Base-by-base conservation (phyloP, 164 flowering plant species). In the Litsea cubeba region DNA sequence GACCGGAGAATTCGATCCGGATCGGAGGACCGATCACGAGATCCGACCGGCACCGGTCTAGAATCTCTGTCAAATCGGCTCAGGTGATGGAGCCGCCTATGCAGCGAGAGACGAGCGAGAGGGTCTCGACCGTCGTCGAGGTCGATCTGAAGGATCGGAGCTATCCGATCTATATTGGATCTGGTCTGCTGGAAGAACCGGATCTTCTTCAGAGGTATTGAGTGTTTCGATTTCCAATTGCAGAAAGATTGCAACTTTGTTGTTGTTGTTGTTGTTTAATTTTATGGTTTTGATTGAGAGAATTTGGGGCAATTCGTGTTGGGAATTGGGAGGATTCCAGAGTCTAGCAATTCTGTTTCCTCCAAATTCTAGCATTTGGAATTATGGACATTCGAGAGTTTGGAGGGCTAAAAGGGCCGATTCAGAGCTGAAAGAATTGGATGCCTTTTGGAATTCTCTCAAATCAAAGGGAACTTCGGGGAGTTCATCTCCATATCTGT, bases 81-180 rank as follows among this genome's bases (percentile, higher is more conserved):
- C 88, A 76, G 79, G 81, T 86, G 69, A 87, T 88, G 91, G 88
- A 87, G 62, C 83, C 78, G 57, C 71, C 86, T 23, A 75, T 76
- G 50, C 67, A 72, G 58, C 74, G 80, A 72, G 17, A 5, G 24
- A 12, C 83, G 51, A 70, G 60, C 25, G 67, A 88, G 40, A 77
- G 60, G 63, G 84, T 74, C 68, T 86, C 93, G 15, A 86, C 91
- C 2, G 77, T 85, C 71, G 99, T 96, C 20, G 93, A 96, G 32
- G 99, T 96, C 18, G 90, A 96, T 86, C 83, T 96, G 86, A 97
- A 97, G 11, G 72, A 82, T 54, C 87, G 99, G 71, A 93, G 96
- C 75, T 95, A 96, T 78, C 99, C 99, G 72, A 96, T 96, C 74
- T 96, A 94, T 71, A 96, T 96, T 57, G 99, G 98, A 11, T 81